Percentiles rank a stretch among this genome's conserved stretches.
Conservation (phyloP, 2,329 filamentous ascomycete species). For the Botrytis cinerea region DNA sequence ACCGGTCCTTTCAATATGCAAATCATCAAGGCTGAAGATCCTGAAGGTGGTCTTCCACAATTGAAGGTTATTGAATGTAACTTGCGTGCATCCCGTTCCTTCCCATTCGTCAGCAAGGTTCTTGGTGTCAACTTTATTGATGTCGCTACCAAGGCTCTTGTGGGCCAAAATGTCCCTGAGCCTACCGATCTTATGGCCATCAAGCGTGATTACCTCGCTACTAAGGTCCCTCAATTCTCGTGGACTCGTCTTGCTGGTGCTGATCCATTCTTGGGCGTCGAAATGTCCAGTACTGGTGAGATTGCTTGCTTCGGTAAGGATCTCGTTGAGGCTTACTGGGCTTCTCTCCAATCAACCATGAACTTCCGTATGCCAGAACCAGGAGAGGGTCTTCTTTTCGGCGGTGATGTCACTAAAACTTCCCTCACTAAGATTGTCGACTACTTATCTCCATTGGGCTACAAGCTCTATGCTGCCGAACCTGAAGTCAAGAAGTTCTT, state of each 20-base stretch:
- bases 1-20: conserved; percentile 99
- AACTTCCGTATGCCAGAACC: conserved; percentile 97
- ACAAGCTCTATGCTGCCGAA: conserved; percentile 90
- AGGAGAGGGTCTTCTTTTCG: conserved; percentile 92
- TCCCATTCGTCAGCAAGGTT: conserved; percentile 98
- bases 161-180: conserved; percentile 80
- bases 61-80: conserved; percentile 99
- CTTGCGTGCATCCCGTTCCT: conserved; percentile 92
- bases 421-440: conserved; percentile 79
- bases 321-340: conserved; percentile 96
- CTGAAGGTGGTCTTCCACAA: conserved; percentile 70
- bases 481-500: conserved; percentile 79
- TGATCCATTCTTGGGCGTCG: conserved; percentile 95
- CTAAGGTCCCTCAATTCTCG: conserved; percentile 98
- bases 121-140: conserved; percentile 97
- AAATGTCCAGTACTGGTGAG: conserved; percentile 96
- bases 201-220: conserved; percentile 90
- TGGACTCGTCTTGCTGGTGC: conserved; percentile 98
- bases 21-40: conserved; percentile 88
- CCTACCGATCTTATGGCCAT: conserved; percentile 84
- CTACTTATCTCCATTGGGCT: conserved; percentile 84
- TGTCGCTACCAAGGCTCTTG: conserved; percentile 83
- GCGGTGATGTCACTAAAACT: conserved; percentile 74
- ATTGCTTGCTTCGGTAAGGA: conserved; percentile 99
- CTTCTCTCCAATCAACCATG: conserved; percentile 94